phyloP scores from a whole-genome alignment of 2,329 filamentous ascomycete genomes.

The Madurella mycetomatis region DNA sequence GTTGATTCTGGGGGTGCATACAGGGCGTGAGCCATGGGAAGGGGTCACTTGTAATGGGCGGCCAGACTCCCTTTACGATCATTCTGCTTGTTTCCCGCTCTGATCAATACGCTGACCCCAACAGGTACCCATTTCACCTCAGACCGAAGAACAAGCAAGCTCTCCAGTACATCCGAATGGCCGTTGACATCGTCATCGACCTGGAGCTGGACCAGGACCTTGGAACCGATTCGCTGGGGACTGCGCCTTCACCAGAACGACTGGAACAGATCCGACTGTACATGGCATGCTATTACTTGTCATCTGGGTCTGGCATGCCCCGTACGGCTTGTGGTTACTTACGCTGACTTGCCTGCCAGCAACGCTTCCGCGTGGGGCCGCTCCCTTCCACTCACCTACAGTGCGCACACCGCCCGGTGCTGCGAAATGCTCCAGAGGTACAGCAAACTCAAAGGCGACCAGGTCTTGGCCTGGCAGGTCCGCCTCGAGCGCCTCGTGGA shows the following conservation, averaged over 20 bases:
- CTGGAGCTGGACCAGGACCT: slow-evolving; percentile 45
- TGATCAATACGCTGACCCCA: neutral
- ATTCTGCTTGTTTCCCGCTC: neutral
- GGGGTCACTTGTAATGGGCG: no score
- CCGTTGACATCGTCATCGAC: slow-evolving; percentile 45
- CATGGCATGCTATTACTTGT: slow-evolving; percentile 41
- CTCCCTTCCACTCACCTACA: slow-evolving; percentile 34
- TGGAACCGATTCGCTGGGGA: slow-evolving; percentile 23
- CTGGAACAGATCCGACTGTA: slow-evolving; percentile 45
- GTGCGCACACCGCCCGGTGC: slow-evolving; percentile 41
- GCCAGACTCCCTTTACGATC: neutral
- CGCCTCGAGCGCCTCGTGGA: slow-evolving; percentile 39
- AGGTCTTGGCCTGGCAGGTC: slow-evolving; percentile 40
- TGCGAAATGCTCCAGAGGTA: slow-evolving; percentile 40
- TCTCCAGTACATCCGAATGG: slow-evolving; percentile 50
- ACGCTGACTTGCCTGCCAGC: slow-evolving; percentile 29
- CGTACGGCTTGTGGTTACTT: neutral
- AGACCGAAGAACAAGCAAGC: slow-evolving; percentile 47
- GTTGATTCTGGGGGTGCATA: no score
- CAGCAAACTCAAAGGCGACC: slow-evolving; percentile 37
- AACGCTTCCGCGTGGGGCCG: slow-evolving; percentile 38
- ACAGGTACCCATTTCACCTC: slow-evolving; percentile 53
- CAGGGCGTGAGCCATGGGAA: no score
- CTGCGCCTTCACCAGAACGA: slow-evolving; percentile 27
- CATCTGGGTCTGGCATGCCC: slow-evolving; percentile 37